These are phyloP conservation scores for Paralagenidium karlingii DNA, from an alignment of 352 stramenopile species.

Conservation along the genomic window DNA sequence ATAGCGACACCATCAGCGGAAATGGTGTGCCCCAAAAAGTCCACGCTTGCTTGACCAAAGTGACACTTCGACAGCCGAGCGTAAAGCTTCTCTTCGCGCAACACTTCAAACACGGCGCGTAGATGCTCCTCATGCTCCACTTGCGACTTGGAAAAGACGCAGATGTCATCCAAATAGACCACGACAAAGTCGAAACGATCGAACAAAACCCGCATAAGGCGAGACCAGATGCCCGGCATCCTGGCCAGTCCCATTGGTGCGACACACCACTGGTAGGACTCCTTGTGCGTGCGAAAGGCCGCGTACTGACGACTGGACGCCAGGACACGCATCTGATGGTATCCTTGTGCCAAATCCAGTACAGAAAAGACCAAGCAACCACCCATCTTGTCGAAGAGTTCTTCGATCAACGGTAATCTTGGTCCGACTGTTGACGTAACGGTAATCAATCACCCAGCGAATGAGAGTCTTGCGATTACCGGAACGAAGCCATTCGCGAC, in stretches of 20 bases:
- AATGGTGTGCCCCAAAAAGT: slow-evolving; percentile 18
- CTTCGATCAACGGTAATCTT: slow-evolving; percentile 10
- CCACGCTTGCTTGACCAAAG: slow-evolving; percentile 8
- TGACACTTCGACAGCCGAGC: neutral
- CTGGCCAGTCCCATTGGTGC: slow-evolving; percentile 3
- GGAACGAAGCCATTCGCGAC: slow-evolving; percentile 4
- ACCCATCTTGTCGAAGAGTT: slow-evolving; percentile 10
- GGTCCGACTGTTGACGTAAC: slow-evolving; percentile 7
- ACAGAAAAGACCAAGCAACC: slow-evolving; percentile 1
- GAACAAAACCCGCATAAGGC: slow-evolving; percentile 4
- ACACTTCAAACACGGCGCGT: neutral
- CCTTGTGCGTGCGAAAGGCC: neutral
- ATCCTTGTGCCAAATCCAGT: slow-evolving; percentile 3
- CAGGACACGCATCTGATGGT: slow-evolving; percentile 6
- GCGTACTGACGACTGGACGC: slow-evolving; percentile 1
- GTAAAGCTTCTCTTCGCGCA: slow-evolving; percentile 2
- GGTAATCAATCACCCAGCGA: slow-evolving; percentile 9
- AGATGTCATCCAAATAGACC: slow-evolving; percentile 2
- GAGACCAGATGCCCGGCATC: slow-evolving; percentile 5
- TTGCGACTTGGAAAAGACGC: neutral
- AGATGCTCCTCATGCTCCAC: slow-evolving; percentile 1
- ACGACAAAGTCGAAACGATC: slow-evolving; percentile 1
- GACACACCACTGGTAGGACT: neutral
- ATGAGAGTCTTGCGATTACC: slow-evolving; percentile 1
- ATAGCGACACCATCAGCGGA: slow-evolving; percentile 6